Percentiles rank a stretch among this genome's conserved stretches.
Conservation (phyloP, 257 asterid species). For the Nicotiana obtusifolia region DNA sequence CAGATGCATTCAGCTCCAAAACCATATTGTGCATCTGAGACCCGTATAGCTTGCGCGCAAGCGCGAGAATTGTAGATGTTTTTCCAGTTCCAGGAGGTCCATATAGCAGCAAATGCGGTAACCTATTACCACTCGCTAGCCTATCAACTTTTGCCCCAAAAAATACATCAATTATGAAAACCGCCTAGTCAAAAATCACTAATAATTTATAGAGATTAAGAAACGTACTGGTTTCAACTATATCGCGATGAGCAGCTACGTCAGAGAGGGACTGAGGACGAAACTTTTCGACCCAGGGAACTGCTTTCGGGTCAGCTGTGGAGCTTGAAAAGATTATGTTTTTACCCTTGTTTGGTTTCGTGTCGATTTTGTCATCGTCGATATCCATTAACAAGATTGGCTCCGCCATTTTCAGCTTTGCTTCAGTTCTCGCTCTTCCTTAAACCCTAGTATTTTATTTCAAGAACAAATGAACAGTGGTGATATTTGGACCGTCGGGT, state of each 20-base stretch:
- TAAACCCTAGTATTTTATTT: constrained; percentile 5
- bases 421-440: background rate
- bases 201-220: background rate
- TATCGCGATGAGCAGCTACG: constrained; percentile 98
- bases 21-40: constrained; percentile 83
- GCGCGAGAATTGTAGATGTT: constrained; percentile 86
- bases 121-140: constrained; percentile 79
- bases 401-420: constrained; percentile 50
- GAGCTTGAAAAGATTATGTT: constrained; percentile 31
- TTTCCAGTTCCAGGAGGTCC: constrained; percentile 99
- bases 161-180: background rate
- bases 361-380: constrained; percentile 44
- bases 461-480: background rate
- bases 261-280: constrained; percentile 95
- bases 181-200: background rate
- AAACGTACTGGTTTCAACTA: constrained; percentile 76
- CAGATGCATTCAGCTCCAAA: constrained; percentile 94
- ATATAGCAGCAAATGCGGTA: constrained; percentile 90
- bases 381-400: constrained; percentile 62
- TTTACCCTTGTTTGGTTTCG: constrained; percentile 51
- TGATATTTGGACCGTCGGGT: constrained; percentile 5
- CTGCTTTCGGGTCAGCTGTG: constrained; percentile 43
- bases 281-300: constrained; percentile 97
- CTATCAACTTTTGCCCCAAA: constrained; percentile 60
- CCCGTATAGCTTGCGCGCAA: constrained; percentile 88